phyloP scores from a whole-genome alignment of 2,329 filamentous ascomycete species.

The Colletotrichum sp. region DNA sequence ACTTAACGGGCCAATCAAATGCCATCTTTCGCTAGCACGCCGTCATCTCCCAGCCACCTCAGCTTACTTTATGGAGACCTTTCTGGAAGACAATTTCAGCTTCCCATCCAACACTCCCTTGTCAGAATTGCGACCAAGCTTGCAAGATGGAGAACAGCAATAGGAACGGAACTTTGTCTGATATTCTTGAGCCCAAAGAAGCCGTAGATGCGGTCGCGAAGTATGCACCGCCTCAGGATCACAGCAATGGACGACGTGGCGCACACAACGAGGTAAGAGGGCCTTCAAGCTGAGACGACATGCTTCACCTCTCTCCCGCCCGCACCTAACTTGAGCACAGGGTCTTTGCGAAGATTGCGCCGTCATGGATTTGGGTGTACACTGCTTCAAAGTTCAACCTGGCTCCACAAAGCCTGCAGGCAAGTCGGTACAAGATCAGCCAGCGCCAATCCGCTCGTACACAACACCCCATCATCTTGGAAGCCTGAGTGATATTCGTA shows the following conservation, averaged over 20 bases:
- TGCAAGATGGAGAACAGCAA: neutral
- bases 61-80: neutral
- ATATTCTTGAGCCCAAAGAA: neutral
- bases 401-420: neutral
- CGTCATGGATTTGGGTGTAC: neutral
- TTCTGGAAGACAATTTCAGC: neutral
- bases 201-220: neutral
- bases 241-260: neutral
- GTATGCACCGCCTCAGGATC: neutral
- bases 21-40: neutral
- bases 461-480: neutral
- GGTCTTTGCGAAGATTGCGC: neutral
- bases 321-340: neutral
- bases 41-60: neutral
- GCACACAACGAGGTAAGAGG: neutral
- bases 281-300: neutral
- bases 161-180: neutral
- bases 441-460: neutral
- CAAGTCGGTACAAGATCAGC: neutral
- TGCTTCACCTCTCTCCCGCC: neutral
- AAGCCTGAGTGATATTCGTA: neutral
- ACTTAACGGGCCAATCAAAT: neutral
- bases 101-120: neutral
- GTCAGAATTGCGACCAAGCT: fast-evolving
- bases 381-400: neutral